phyloP scores from a whole-genome alignment of 352 stramenopile species.

The Phytophthora aleatoria region DNA sequence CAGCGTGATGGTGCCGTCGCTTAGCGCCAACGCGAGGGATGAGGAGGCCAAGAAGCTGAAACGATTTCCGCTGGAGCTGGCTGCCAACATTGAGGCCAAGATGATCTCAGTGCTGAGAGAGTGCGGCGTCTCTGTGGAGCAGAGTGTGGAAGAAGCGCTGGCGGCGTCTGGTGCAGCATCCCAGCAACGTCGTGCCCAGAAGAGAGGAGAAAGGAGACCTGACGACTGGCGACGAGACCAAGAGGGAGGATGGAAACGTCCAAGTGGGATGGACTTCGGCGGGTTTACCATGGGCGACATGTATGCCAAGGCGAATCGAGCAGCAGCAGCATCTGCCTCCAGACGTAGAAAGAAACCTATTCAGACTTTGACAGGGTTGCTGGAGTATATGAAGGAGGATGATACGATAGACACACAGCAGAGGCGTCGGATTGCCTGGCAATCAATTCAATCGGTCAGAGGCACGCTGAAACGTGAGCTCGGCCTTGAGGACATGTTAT shows the following conservation, averaged over 20 bases:
- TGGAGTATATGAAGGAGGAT: constrained; percentile 46
- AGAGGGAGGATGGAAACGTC: constrained; percentile 3
- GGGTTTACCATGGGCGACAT: constrained; percentile 49
- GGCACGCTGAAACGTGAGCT: constrained; percentile 58
- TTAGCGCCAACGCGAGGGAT: neutral
- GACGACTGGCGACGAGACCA: constrained; percentile 17
- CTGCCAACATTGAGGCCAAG: constrained; percentile 47
- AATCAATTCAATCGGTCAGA: constrained; percentile 62
- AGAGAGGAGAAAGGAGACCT: constrained; percentile 6
- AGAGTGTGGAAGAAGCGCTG: constrained; percentile 9
- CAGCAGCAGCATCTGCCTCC: constrained; percentile 16
- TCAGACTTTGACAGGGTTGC: constrained; percentile 40
- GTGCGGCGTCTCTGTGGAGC: constrained; percentile 45
- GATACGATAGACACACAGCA: constrained; percentile 43
- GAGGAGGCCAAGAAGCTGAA: constrained; percentile 37
- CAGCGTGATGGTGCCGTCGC: constrained; percentile 34
- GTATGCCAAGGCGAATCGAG: constrained; percentile 37
- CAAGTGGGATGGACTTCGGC: constrained; percentile 61
- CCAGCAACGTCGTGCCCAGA: constrained; percentile 8
- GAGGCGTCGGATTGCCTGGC: constrained; percentile 47
- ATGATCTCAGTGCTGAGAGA: constrained; percentile 59
- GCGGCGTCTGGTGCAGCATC: neutral
- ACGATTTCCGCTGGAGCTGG: constrained; percentile 53
- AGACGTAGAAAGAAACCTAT: constrained; percentile 43
- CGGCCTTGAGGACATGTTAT: constrained; percentile 45